Base-by-base conservation (phyloP, 495 filamentous ascomycete species). In the Tuber umbilicatum region DNA sequence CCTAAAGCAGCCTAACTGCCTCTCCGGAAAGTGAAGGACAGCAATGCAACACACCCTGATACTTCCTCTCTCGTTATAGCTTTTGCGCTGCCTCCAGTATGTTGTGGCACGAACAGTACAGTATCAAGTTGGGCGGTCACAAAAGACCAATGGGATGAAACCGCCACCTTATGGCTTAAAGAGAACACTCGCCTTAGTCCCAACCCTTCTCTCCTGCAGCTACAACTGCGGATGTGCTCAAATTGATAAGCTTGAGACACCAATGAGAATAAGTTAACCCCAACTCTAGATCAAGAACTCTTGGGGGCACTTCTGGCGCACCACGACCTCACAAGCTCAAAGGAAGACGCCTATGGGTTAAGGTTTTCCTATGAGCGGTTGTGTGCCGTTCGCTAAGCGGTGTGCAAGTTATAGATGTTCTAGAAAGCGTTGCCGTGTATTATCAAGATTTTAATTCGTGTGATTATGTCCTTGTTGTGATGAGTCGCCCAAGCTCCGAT, bases 361-460 rank as follows among this genome's bases (percentile, higher is more conserved):
- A 35, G n/a, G n/a, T 60, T 60, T 31, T 14, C 50, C 50, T 60
- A 60, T 60, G 50, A 31, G 50, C 50, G 71, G 71, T 68, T 50
- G 73, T 76, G 71, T 73, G 67, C 71, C 71, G 68, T 70, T 73
- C 64, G 42, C 72, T 67, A 70, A 68, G 69, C 50, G 37, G 70
- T 73, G 40, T 67, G 75, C 72, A 69, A 68, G 35, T 60, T 68
- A 47, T 64, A 50, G 55, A 69, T 55, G 68, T 64, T 74, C 75
- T 71, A 74, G 50, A 77, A 73, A 70, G 45, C 31, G 39, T 14
- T 72, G 71, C 6, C 41, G 73, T 40, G 39, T 39, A 27, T 40
- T 64, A 74, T 74, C 60, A 75, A 72, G 70, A 71, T 68, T 74
- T 71, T 64, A 64, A 35, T 64, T 35, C 55, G 55, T 35, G 55